Base-by-base conservation (phyloP, 345 rosid species). In the Arabis alpina region DNA sequence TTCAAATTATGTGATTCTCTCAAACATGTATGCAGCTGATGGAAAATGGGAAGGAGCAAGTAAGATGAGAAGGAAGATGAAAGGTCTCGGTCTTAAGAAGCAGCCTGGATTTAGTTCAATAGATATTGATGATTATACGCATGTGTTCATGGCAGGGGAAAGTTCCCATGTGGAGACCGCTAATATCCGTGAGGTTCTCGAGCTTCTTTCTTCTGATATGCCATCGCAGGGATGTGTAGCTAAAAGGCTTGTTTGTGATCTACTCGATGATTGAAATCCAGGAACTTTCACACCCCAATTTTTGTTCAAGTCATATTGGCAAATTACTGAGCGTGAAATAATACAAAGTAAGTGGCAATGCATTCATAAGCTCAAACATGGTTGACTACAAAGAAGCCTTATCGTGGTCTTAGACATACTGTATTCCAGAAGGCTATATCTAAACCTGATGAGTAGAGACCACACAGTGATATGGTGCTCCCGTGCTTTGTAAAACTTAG, bases 1-100 rank as follows among this genome's bases (percentile, higher is more conserved):
- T 70, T 88, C 89, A 16, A 87, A 84, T 76, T 85, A 80, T 48
- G 94, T 89, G 64, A 80, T 88, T 42, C 89, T 87, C 2, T 67
- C 92, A 0, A 92, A 89, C 60, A 77, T 87, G 80, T 88, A 92
- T 72, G 92, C 94, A 0, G 89, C 87, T 28, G 82, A 55, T 62
- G 86, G 92, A 42, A 82, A 71, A 56, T 92, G 98, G 94, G 91
- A 88, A 69, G 88, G 88, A 45, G 87, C 89, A 0, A 79, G 87
- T 68, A 82, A 80, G 81, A 80, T 85, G 36, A 82, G 96, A 77
- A 81, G 87, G 66, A 77, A 16, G 61, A 92, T 85, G 98, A 92
- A 89, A 43, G 83, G 77, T 7, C 87, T 71, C 34, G 94, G 96
- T 4, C 68, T 92, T 77, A 85, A 75, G 67, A 92, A 88, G 77